Conservation (phyloP, 2,329 filamentous ascomycete genomes). For the Fusarium dimerum region DNA sequence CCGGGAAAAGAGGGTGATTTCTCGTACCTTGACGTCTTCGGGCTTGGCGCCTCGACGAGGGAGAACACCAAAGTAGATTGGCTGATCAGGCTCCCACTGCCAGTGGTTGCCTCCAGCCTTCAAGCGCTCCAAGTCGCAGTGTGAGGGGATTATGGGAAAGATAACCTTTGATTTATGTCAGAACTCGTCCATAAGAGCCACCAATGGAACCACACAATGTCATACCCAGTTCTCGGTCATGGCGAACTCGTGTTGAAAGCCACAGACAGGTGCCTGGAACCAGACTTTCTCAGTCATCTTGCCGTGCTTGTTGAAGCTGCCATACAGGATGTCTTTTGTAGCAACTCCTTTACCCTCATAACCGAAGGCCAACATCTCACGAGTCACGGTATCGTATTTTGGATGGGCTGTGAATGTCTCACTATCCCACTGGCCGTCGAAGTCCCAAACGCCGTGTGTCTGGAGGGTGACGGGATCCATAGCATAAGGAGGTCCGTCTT, state of each 20-base stretch:
- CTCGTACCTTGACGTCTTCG: constrained; percentile 6
- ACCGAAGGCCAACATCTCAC: constrained; percentile 3
- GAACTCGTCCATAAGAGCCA: no score
- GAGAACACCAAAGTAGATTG: constrained; percentile 6
- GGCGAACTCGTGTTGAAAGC: constrained; percentile 13
- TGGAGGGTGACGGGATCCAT: constrained; percentile 13
- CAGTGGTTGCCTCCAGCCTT: constrained; percentile 10
- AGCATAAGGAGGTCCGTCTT: constrained; percentile 5
- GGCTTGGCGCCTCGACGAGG: constrained; percentile 6
- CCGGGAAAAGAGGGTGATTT: no score
- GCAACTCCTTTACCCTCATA: constrained; percentile 10
- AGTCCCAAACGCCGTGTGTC: constrained; percentile 3
- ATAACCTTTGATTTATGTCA: no score
- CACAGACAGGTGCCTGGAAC: constrained; percentile 10
- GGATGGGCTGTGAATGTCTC: constrained; percentile 11
- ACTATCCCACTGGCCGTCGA: constrained; percentile 6
- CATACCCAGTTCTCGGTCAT: constrained; percentile 13
- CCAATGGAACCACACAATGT: no score
- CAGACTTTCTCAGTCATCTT: constrained; percentile 2
- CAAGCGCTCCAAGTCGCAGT: constrained; percentile 2
- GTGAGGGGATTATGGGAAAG: constrained; percentile 7
- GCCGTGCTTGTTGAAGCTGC: constrained; percentile 1
- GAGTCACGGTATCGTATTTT: constrained; percentile 3
- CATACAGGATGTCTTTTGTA: constrained; percentile 1
- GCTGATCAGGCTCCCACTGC: constrained; percentile 4